Conservation (phyloP, 2,329 filamentous ascomycete genomes). For the Penicillium sp. region DNA sequence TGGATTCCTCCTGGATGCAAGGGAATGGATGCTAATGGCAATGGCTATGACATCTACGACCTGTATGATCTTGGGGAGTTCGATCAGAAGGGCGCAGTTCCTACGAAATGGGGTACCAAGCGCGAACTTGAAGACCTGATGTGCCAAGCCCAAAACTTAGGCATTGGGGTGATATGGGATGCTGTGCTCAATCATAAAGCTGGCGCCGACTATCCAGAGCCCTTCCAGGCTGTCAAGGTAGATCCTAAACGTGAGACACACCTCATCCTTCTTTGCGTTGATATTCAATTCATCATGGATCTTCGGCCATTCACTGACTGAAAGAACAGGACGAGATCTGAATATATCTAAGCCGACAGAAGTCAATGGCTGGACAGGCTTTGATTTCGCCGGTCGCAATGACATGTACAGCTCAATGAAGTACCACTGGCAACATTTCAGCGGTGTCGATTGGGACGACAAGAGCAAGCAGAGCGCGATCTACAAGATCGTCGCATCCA, state of each 20-base stretch:
- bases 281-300: not conserved
- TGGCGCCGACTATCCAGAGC: slow-evolving; percentile 65
- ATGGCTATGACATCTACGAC: slow-evolving; percentile 71
- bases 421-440: slow-evolving; percentile 68
- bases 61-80: slow-evolving; percentile 71
- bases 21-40: slow-evolving; percentile 59
- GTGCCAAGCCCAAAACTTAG: slow-evolving; percentile 52
- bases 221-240: slow-evolving; percentile 63
- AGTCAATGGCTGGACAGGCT: slow-evolving; percentile 68
- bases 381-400: slow-evolving; percentile 63
- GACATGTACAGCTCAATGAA: slow-evolving; percentile 61
- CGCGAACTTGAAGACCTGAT: slow-evolving; percentile 59
- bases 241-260: slow-evolving; percentile 48
- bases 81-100: slow-evolving; percentile 62
- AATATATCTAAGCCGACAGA: slow-evolving; percentile 57
- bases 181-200: slow-evolving; percentile 73
- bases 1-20: slow-evolving; percentile 75
- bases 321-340: slow-evolving; percentile 47
- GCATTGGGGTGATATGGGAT: slow-evolving; percentile 65
- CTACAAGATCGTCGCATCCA: slow-evolving; percentile 63
- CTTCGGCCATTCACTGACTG: not conserved
- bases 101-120: slow-evolving; percentile 69
- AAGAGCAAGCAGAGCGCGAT: slow-evolving; percentile 58
- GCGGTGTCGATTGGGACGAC: slow-evolving; percentile 66
- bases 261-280: not conserved